Evolutionary conservation across 805 yeast genomes (phyloP), one percentile per base, ranked within the genome.

Genomic region (Ogataea thermomethanolica): DNA sequence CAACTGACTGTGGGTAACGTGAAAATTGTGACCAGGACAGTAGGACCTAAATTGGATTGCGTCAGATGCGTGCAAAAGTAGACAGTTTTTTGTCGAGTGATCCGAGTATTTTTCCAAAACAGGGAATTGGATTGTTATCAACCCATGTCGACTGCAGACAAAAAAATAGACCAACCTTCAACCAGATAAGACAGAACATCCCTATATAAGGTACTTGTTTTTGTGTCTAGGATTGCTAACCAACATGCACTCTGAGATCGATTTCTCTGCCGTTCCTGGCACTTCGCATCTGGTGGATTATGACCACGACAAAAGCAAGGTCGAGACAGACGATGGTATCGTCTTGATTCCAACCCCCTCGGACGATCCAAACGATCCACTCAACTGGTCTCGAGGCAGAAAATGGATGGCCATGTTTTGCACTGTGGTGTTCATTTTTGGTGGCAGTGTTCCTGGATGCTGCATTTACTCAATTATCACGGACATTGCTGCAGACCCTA

Each of bases 301-400:
- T 14, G 42, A 41, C 38, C 30, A 25, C 17, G 24, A 42, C 2
- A 13, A 15, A 20, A 42, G 32, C 4, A 44, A 29, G 7, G 31
- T 29, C 7, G 54, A 53, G 1, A 43, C 38, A 1, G 51, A 56
- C 22, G 50, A 58, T 8, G 62, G 63, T 25, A 70, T 79, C 43
- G 74, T 81, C 9, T 62, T 80, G 31, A 71, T 78, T 32, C 88
- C 89, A 24, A 75, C 76, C 8, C 89, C 89, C 2, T 71, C 83
- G 0, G 76, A 72, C 37, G 79, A 80, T 45, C 84, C 86, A 7
- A 76, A 81, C 48, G 89, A 82, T 52, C 88, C 88, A 1, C 62
- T 82, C 40, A 79, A 78, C 51, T 82, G 88, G 88, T 39, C 74
- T 1, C 57, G 51, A 17, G 46, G 53, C 27, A 67, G 84, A 35